Evolutionary conservation across 225 moss, liverwort and hornwort species (phyloP), one percentile per base, ranked within the genome.

Genomic region (Antitrichia curtipendula): DNA sequence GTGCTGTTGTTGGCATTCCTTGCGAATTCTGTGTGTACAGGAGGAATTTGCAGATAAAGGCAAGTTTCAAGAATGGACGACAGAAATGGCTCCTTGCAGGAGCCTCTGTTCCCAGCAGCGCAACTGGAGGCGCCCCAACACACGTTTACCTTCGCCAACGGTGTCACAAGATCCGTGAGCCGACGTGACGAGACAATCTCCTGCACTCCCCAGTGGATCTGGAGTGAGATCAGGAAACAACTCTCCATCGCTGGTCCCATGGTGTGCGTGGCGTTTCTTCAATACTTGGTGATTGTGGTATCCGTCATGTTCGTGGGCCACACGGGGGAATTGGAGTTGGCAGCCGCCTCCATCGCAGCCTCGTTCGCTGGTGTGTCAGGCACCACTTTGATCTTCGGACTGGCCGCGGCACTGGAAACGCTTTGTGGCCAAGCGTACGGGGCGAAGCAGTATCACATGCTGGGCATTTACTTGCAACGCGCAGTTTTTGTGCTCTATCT

Each of bases 281-380:
- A 92, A 28, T 95, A 87, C 61, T 86, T 92, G 24, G n/a, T 95
- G 79, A 85, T 85, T 19, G 89, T 95, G 8, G 88, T 91, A 3
- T 95, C 96, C 36, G 87, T 95, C 23, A 94, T 96, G 96, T 95
- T 96, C 86, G 96, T 96, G 66, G 96, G 96, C 27, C 96, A 95
- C 83, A 70, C 91, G 64, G 96, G 95, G 56, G 93, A 96, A 88
- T 88, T 95, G 41, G 88, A 90, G 52, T 85, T 96, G 19, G 95
- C 96, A 29, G 91, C 91, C 15, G 93, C 96, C n/a, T 88, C 95
- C 34, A 88, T 96, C 54, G 93, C 92, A 20, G 58, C 86, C 24
- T 94, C 93, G 6, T 86, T 91, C 8, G 88, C 88, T 19, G 86
- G 83, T 28, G 93, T 95, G 38, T 91, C 95, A 16, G 96, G 96